Evolutionary conservation across 2,329 filamentous ascomycete genomes (phyloP).

Genomic region (Lasiodiplodia citricola): DNA sequence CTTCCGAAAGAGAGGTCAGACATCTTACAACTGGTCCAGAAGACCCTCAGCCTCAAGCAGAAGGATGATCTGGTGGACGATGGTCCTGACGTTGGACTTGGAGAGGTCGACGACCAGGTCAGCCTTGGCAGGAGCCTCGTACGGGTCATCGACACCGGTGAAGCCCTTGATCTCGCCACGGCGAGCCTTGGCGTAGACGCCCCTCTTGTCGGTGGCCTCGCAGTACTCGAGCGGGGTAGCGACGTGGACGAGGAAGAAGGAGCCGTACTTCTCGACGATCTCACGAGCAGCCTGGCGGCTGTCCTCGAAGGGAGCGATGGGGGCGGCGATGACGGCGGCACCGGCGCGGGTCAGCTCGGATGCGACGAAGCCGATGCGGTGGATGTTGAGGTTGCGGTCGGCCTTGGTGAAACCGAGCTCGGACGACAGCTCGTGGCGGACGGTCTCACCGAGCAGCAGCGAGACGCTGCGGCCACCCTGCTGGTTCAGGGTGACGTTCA

Average conservation of each 20-base stretch:
- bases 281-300: constrained; percentile 80
- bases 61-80: constrained; percentile 95
- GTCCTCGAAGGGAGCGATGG: constrained; percentile 89
- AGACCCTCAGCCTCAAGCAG: constrained; percentile 88
- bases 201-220: constrained; percentile 93
- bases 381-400: constrained; percentile 94
- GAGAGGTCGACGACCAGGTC: constrained; percentile 84
- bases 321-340: constrained; percentile 92
- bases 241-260: constrained; percentile 95
- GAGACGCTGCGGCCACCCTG: constrained; percentile 94
- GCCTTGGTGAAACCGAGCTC: constrained; percentile 94
- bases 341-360: constrained; percentile 92
- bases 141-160: constrained; percentile 97
- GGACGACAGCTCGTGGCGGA: constrained; percentile 88
- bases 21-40: constrained; percentile 66
- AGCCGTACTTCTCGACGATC: constrained; percentile 83
- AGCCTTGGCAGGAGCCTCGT: constrained; percentile 81
- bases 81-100: constrained; percentile 87
- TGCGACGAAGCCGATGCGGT: constrained; percentile 94
- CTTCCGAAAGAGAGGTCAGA: not conserved
- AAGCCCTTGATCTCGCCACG: constrained; percentile 95
- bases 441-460: constrained; percentile 92
- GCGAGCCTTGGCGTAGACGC: constrained; percentile 84
- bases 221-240: constrained; percentile 89
- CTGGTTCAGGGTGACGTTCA: constrained; percentile 98